These are phyloP conservation scores for Goffeauzyma gilvescens DNA, from an alignment of 768 basidiomycete species.

Conservation along the genomic window DNA sequence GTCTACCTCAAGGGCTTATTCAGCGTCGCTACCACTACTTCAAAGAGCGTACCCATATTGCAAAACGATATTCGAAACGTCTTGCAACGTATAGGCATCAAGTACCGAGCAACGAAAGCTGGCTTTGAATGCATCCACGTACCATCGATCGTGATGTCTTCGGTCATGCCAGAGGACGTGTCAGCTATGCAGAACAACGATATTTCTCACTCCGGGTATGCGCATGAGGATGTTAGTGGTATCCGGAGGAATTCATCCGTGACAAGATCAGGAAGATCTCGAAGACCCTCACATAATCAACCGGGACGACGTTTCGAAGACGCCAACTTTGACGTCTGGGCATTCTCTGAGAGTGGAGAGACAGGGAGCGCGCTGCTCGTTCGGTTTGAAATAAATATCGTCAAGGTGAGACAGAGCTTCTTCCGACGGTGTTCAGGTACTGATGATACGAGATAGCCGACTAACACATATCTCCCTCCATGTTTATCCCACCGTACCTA, in stretches of 20 bases:
- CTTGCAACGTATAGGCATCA: slow-evolving; percentile 83
- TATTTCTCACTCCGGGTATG: not conserved
- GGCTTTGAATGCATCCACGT: slow-evolving; percentile 94
- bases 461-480: not conserved
- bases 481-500: slow-evolving; percentile 22
- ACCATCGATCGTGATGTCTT: slow-evolving; percentile 77
- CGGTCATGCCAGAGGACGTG: slow-evolving; percentile 34
- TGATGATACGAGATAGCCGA: not conserved
- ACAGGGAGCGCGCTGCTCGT: slow-evolving; percentile 66
- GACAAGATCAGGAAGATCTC: slow-evolving; percentile 1
- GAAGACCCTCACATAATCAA: not conserved
- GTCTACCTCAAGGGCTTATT: slow-evolving; percentile 91
- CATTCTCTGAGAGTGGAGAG: slow-evolving; percentile 24
- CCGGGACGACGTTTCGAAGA: slow-evolving; percentile 9
- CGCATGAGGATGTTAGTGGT: not conserved
- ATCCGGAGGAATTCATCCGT: not conserved
- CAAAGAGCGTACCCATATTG: slow-evolving; percentile 60
- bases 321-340: slow-evolving; percentile 31
- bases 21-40: slow-evolving; percentile 88
- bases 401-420: slow-evolving; percentile 77
- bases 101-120: slow-evolving; percentile 69
- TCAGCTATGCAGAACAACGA: not conserved
- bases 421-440: no score
- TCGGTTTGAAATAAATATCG: slow-evolving; percentile 88
- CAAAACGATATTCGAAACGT: slow-evolving; percentile 70